These are phyloP conservation scores for Lachancea quebecensis DNA, from an alignment of 805 yeast species.

Conservation along the genomic window DNA sequence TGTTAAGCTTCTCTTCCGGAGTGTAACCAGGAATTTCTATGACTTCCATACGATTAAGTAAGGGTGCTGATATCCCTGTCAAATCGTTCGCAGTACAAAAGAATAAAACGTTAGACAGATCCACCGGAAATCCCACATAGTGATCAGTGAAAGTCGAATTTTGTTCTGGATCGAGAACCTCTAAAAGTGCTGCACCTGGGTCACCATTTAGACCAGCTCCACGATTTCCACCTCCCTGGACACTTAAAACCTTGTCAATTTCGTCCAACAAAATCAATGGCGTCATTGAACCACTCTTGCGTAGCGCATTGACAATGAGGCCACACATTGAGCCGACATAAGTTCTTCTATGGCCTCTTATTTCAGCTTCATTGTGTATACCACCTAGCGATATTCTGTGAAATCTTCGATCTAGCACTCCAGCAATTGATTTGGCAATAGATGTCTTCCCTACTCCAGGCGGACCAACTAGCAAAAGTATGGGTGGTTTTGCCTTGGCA, in stretches of 20 bases:
- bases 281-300: slow-evolving; percentile 70
- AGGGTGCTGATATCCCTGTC: slow-evolving; percentile 63
- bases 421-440: slow-evolving; percentile 74
- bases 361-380: slow-evolving; percentile 79
- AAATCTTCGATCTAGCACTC: slow-evolving; percentile 63
- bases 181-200: slow-evolving; percentile 83
- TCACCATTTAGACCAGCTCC: slow-evolving; percentile 57
- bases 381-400: slow-evolving; percentile 85
- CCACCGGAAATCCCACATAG: slow-evolving; percentile 79
- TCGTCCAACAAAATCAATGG: slow-evolving; percentile 82
- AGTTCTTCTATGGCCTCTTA: slow-evolving; percentile 85
- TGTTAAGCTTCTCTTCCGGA: slow-evolving; percentile 64
- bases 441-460: slow-evolving; percentile 94
- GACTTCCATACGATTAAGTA: slow-evolving; percentile 78
- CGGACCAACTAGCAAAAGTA: slow-evolving; percentile 77
- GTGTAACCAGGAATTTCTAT: slow-evolving; percentile 76
- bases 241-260: slow-evolving; percentile 64
- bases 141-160: slow-evolving; percentile 72
- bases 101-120: slow-evolving; percentile 71
- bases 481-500: slow-evolving; percentile 49
- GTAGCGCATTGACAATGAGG: slow-evolving; percentile 62
- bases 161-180: slow-evolving; percentile 87
- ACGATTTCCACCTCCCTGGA: slow-evolving; percentile 23
- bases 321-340: slow-evolving; percentile 95
- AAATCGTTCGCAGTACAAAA: slow-evolving; percentile 83